Evolutionary conservation across 441 rosid genomes (phyloP), one percentile per base, ranked within the genome.

Genomic region (Adansonia rubrostipa): DNA sequence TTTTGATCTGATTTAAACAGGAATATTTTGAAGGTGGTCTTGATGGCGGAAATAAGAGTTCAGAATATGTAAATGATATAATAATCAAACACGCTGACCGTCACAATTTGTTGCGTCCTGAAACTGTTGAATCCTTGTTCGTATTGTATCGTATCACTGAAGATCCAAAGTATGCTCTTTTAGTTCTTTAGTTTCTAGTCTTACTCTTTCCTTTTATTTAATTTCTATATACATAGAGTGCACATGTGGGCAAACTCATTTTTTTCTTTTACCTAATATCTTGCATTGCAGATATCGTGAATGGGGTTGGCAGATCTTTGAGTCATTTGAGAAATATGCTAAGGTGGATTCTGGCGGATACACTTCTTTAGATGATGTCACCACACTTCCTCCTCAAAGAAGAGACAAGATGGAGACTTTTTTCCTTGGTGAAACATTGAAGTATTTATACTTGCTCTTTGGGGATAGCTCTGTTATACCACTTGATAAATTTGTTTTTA

Each of bases 281-380:
- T 8, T 70, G 74, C 51, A 28, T 63, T 87, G 87, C 90, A 93
- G 98, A 82, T 93, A 96, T 80, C 87, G 93, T 70, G 97, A 96
- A 80, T 95, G 97, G 97, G 98, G 98, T 81, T 96, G 99, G 98
- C 97, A 89, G 84, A 96, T 96, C 61, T 96, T 96, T 78, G 92
- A 93, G 88, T 96, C 98, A 67, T 96, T 96, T 86, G 99, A 96
- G 84, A 90, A 87, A 77, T 79, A 89, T 82, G 90, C 99, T 15
- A 93, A 90, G 89, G 92, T 96, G 50, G 87, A 84, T 64, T 84
- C 97, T 22, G 99, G 97, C 42, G 99, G 99, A 77, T 96, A 96
- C 84, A 91, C 87, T 73, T 94, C 97, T 76, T 79, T 93, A 69
- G 92, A 93, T 19, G 97, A 92, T 79, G 98, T 96, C 76, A 96